Evolutionary conservation across 306 rosid genomes (phyloP).

Genomic region (Spatholobus suberectus): DNA sequence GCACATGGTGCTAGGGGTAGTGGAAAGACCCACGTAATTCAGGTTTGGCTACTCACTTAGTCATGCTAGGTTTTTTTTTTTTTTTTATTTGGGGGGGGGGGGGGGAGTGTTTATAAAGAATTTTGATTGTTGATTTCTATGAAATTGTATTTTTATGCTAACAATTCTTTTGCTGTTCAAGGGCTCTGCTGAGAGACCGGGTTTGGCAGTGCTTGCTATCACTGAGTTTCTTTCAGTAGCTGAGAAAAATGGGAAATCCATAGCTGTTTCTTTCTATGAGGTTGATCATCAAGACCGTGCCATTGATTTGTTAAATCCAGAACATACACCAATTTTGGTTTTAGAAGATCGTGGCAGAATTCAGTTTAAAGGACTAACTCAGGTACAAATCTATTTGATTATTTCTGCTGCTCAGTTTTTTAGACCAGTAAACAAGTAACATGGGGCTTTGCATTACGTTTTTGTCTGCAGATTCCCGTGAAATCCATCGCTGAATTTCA

Average conservation of each 20-base stretch:
- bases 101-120: no score
- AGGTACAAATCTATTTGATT: slow-evolving; percentile 48
- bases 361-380: slow-evolving; percentile 84
- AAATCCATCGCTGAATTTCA: slow-evolving; percentile 70
- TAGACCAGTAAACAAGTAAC: neutral
- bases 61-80: neutral
- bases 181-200: slow-evolving; percentile 79
- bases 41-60: slow-evolving; percentile 60
- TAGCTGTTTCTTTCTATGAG: slow-evolving; percentile 75
- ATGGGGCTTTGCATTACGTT: neutral
- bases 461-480: slow-evolving; percentile 61
- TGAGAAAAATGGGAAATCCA: slow-evolving; percentile 54
- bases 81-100: neutral
- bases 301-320: slow-evolving; percentile 70
- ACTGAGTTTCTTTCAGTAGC: slow-evolving; percentile 67
- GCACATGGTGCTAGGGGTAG: slow-evolving; percentile 87
- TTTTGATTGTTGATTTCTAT: slow-evolving; percentile 5
- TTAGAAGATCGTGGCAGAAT: slow-evolving; percentile 74
- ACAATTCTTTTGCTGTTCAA: slow-evolving; percentile 46
- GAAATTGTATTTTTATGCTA: slow-evolving; percentile 3
- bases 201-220: slow-evolving; percentile 72
- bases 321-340: slow-evolving; percentile 61
- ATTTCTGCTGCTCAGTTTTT: neutral
- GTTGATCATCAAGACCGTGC: slow-evolving; percentile 81
- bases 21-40: slow-evolving; percentile 78